Evolutionary conservation across 2,329 filamentous ascomycete species (phyloP).

Genomic region (Fusarium newnesense): DNA sequence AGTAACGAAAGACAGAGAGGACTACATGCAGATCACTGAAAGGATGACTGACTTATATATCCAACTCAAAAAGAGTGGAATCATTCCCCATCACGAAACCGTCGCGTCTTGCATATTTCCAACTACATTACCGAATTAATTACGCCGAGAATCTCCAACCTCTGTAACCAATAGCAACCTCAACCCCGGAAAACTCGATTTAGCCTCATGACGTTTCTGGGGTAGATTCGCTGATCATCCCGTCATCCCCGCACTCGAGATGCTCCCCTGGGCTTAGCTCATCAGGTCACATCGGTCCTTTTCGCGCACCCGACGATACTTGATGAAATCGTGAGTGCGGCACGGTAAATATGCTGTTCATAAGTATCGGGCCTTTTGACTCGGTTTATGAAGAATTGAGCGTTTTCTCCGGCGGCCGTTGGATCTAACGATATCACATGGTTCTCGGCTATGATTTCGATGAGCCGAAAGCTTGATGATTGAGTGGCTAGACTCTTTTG

Average conservation of each 20-base stretch:
- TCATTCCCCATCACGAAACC: not conserved
- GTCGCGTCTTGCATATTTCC: not conserved
- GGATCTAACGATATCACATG: not conserved
- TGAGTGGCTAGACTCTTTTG: not conserved
- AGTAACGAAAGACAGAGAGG: not conserved
- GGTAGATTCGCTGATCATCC: slow-evolving; percentile 15
- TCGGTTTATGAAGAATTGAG: not conserved
- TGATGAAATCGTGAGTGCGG: not conserved
- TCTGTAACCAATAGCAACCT: not conserved
- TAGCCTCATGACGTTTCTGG: slow-evolving; percentile 15
- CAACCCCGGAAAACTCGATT: slow-evolving; percentile 2
- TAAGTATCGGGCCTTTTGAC: slow-evolving; percentile 12
- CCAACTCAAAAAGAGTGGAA: not conserved
- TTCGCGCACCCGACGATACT: not conserved
- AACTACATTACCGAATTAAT: slow-evolving; percentile 2
- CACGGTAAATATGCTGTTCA: not conserved
- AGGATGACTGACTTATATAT: not conserved
- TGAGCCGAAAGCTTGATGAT: not conserved
- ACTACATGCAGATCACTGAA: not conserved
- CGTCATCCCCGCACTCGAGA: slow-evolving; percentile 14
- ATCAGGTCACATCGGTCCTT: slow-evolving; percentile 26
- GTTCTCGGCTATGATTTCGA: not conserved
- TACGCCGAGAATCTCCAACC: slow-evolving; percentile 1
- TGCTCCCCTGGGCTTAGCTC: slow-evolving; percentile 20
- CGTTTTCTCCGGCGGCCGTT: not conserved